Evolutionary conservation across 176 grass and related monocot species (phyloP), one percentile per base, ranked within the genome.

Genomic region (Avena atlantica): DNA sequence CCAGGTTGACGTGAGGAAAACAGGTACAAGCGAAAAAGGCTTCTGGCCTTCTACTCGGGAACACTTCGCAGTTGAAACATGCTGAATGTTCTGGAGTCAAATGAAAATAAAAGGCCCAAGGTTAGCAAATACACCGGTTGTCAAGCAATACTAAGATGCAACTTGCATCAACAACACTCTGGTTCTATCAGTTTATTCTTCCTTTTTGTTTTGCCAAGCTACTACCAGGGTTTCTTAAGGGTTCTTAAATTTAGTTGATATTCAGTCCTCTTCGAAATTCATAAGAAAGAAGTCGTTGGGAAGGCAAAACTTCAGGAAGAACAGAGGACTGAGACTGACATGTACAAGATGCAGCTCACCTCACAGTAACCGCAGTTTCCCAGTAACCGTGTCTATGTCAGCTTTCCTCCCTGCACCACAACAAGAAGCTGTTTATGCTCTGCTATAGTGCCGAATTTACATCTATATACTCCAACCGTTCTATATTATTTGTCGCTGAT

Each of bases 381-480:
- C 92, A 31, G 95, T 97, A 24, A 97, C 84, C 55, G 90, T 88
- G 92, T 97, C 88, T 47, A 94, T 89, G 71, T 94, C 95, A 57
- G 88, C 76, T 93, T 94, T 97, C 88, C 88, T 94, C 70, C 95
- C 90, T 92, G 82, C 63, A 74, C n/a, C 71, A 76, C 10, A 55
- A 81, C 23, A 62, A 80, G 40, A 42, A 17, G 55, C n/a, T 64
- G 27, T 45, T 86, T 74, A 84, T 44, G 47, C 14, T 31, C 1
- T 51, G 19, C 12, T 6, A 37, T 34, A 50, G 11, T 78, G 36
- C 20, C 64, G 48, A 12, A 52, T 81, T 29, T 42, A 66, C 67
- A 57, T 40, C 10, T 13, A 71, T 57, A 42, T 42, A 42, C 6
- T 42, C 40, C 40, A 0, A 1, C 40, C 40, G 6, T 42, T 6